Conservation (phyloP, 192 early-diverging fungal genomes). For the Radiomyces spectabilis region DNA sequence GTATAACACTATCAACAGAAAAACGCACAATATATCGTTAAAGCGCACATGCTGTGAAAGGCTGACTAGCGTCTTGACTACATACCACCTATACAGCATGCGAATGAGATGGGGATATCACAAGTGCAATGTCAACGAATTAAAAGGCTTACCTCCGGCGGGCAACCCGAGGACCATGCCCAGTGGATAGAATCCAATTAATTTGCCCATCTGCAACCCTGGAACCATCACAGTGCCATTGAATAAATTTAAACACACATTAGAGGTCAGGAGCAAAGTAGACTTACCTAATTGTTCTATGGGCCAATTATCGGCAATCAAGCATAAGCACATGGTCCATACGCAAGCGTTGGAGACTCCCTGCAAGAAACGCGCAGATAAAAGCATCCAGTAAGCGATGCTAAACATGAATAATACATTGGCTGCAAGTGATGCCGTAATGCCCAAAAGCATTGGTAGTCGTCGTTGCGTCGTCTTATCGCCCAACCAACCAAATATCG, state of each 20-base stretch:
- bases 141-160: constrained; percentile 21
- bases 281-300: constrained; percentile 20
- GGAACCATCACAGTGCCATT: too few relatives aligned
- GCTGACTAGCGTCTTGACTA: too few relatives aligned
- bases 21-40: background rate
- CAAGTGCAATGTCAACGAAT: too few relatives aligned
- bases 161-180: constrained; percentile 36
- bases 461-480: constrained; percentile 5
- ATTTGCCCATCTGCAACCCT: constrained; percentile 36
- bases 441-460: constrained; percentile 28
- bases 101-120: background rate
- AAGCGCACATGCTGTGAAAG: background rate
- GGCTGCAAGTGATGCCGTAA: constrained; percentile 12
- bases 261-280: too few relatives aligned
- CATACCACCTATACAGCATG: constrained; percentile 12
- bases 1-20: constrained; percentile 12
- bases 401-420: constrained; percentile 25
- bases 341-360: constrained; percentile 11
- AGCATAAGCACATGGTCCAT: constrained; percentile 6
- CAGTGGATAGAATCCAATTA: constrained; percentile 28
- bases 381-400: constrained; percentile 15
- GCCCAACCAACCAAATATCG: constrained; percentile 19
- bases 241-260: too few relatives aligned
- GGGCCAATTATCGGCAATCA: constrained; percentile 22
- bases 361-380: constrained; percentile 9